Evolutionary conservation across 2,329 filamentous ascomycete species (phyloP).

Genomic region (Aspergillus fischeri): DNA sequence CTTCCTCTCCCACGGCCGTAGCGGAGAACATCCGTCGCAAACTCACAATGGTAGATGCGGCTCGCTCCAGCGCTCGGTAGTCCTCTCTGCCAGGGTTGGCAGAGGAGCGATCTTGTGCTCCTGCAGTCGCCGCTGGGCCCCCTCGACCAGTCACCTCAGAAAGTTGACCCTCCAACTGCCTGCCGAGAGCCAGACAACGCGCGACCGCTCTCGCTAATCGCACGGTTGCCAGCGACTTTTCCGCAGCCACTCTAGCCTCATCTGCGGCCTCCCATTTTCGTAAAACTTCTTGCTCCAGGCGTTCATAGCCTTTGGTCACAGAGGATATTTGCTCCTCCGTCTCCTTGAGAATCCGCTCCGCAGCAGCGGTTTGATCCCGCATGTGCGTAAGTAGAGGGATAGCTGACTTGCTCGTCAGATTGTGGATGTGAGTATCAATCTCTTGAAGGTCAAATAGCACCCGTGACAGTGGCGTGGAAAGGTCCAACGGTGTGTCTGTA

Average conservation of each 20-base stretch:
- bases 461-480: slow-evolving; percentile 86
- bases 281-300: slow-evolving; percentile 81
- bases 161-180: slow-evolving; percentile 84
- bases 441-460: slow-evolving; percentile 97
- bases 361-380: slow-evolving; percentile 67
- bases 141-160: slow-evolving; percentile 57
- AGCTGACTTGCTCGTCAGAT: slow-evolving; percentile 78
- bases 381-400: slow-evolving; percentile 77
- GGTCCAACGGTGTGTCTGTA: slow-evolving; percentile 82
- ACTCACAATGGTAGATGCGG: slow-evolving; percentile 72
- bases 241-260: slow-evolving; percentile 71
- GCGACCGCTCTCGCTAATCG: slow-evolving; percentile 71
- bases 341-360: slow-evolving; percentile 66
- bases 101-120: slow-evolving; percentile 29
- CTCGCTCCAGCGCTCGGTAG: slow-evolving; percentile 74
- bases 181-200: slow-evolving; percentile 73
- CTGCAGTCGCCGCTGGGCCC: slow-evolving; percentile 24
- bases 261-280: slow-evolving; percentile 82
- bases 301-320: slow-evolving; percentile 78
- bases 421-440: slow-evolving; percentile 92
- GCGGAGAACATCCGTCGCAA: slow-evolving; percentile 69
- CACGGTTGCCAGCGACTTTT: slow-evolving; percentile 75
- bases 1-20: slow-evolving; percentile 67
- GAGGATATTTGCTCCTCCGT: slow-evolving; percentile 75
- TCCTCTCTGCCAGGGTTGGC: slow-evolving; percentile 56